Conservation (phyloP, 169 alveolate species). For the Cryptosporidium felis region DNA sequence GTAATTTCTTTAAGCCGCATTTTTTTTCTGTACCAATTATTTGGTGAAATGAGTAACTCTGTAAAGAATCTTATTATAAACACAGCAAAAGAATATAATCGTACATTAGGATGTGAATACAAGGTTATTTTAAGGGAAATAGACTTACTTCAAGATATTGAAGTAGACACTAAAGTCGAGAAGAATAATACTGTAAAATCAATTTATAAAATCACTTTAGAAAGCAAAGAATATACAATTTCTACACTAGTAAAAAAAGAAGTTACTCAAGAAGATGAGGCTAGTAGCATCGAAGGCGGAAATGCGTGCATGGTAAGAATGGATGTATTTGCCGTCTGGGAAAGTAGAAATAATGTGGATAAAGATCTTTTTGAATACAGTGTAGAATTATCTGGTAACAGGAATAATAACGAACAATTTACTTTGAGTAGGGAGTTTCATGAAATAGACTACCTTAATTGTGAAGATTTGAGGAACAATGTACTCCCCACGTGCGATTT, state of each 20-base stretch:
- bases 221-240: not conserved
- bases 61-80: not conserved
- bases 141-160: not conserved
- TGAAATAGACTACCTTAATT: not conserved
- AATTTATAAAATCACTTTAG: not conserved
- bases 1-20: no score
- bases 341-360: not conserved
- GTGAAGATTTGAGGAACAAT: constrained; percentile 15
- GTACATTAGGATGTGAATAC: constrained; percentile 22
- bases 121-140: constrained; percentile 14
- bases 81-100: constrained; percentile 31
- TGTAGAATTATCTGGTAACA: not conserved
- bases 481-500: constrained; percentile 36
- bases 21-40: no score
- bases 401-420: not conserved
- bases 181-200: not conserved
- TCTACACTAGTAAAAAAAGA: not conserved
- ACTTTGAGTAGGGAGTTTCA: not conserved
- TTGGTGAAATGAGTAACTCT: not conserved
- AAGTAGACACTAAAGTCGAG: not conserved
- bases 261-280: not conserved
- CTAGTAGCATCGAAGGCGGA: not conserved
- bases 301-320: not conserved
- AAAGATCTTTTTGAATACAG: constrained; percentile 32
- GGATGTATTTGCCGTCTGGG: not conserved